Base-by-base conservation (phyloP, 768 basidiomycete genomes). In the Psilocybe tampanensis region DNA sequence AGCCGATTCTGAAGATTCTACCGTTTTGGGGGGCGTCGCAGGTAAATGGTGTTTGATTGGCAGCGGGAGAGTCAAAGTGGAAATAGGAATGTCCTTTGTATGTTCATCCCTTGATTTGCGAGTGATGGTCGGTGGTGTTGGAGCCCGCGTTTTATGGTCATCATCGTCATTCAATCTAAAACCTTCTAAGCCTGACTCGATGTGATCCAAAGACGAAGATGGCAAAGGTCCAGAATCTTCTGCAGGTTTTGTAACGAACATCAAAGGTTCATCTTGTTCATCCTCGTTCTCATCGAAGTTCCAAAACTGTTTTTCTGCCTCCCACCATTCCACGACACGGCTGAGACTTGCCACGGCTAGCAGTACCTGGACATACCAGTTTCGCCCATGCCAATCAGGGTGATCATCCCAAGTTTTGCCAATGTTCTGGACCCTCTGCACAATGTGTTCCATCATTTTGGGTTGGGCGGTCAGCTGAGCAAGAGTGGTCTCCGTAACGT, bases 261-360 rank as follows among this genome's bases (percentile, higher is more conserved):
- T 85, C 48, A 98, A 76, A 1, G 94, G 93, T 62, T 98, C 96
- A 54, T 93, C 90, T 68, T 90, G 86, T 64, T 94, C 94, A 57
- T 92, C 88, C 44, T 91, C 90, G 59, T 90, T 89, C 68, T 94
- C 92, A 67, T 95, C 92, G 69, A 98, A 98, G 67, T 97, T 97
- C 97, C 97, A 99, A 73, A 99, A 99, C 64, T 95, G 94, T 68
- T 95, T 95, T 77, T 98, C 96, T 11, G 97, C 97, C 72, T 97
- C 95, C 94, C 95, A 98, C 96, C 97, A 99, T 68, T 98, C 97
- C 60, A 98, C 90, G 24, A 98, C 97, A 56, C 96, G 90, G 72
- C 90, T 92, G 60, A 99, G 86, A 66, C 93, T 94, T 29, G 97
- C 97, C 47, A 98, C 89, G 19, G 97, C 96, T 47, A 98, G 86